A percentile compares a stretch with the other conserved stretches of the same genome.
Conservation (phyloP, 495 filamentous ascomycete species). For the Neurospora sp. region DNA sequence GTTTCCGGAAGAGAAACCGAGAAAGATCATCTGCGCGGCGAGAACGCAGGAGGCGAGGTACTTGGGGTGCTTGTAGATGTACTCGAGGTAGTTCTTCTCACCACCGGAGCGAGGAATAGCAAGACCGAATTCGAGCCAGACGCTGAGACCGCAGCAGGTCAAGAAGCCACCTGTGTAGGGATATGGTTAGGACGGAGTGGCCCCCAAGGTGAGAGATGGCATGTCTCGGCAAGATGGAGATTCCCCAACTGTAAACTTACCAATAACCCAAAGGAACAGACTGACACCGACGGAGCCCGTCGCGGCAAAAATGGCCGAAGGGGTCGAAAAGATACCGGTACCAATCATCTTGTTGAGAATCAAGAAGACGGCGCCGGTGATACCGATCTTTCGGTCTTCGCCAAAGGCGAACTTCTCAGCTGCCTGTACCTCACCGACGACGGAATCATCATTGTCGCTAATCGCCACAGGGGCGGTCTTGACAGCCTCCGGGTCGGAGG, state of each 20-base stretch:
- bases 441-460: conserved; percentile 3
- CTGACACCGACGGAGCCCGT: conserved; percentile 36
- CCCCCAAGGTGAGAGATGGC: not conserved
- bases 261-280: conserved; percentile 29
- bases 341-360: conserved; percentile 50
- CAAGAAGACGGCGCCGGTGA: conserved; percentile 41
- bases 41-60: conserved; percentile 54
- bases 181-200: conserved; percentile 2
- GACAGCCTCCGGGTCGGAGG: conserved; percentile 3
- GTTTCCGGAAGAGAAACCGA: conserved; percentile 47
- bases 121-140: conserved; percentile 35
- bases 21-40: conserved; percentile 46
- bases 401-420: conserved; percentile 36
- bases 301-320: conserved; percentile 37
- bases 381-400: conserved; percentile 40
- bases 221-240: not conserved
- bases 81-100: conserved; percentile 54
- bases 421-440: conserved; percentile 17
- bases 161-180: conserved; percentile 17
- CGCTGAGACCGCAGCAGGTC: conserved; percentile 19
- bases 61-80: conserved; percentile 49
- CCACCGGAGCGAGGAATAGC: conserved; percentile 42
- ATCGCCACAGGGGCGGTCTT: not conserved
- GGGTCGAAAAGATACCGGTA: conserved; percentile 46
- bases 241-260: conserved; percentile 1